These are phyloP conservation scores for Sporisorium scitamineum DNA, from an alignment of 1,284 basidiomycete genomes.

Conservation along the genomic window DNA sequence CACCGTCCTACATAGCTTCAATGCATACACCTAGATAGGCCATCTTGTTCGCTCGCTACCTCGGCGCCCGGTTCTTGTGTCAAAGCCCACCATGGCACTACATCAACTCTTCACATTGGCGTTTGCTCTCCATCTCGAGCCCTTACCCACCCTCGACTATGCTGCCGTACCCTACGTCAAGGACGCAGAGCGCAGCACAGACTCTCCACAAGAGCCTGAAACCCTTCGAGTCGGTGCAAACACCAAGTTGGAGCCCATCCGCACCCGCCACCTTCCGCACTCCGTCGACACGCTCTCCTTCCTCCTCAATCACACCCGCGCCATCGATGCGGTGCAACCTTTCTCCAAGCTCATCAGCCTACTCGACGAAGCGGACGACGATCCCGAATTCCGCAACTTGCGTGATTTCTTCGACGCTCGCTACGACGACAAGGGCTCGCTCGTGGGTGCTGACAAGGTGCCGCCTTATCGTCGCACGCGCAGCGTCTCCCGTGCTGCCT, in stretches of 20 bases:
- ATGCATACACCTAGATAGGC: background rate
- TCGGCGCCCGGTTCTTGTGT: background rate
- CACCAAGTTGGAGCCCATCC: slow-evolving; percentile 48
- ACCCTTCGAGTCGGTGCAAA: slow-evolving; percentile 46
- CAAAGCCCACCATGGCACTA: slow-evolving; percentile 28
- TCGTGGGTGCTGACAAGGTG: slow-evolving; percentile 37
- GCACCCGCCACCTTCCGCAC: slow-evolving; percentile 42
- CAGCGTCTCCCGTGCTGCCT: slow-evolving; percentile 43
- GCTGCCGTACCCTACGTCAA: slow-evolving; percentile 31
- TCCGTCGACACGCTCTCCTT: slow-evolving; percentile 50
- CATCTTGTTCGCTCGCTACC: background rate
- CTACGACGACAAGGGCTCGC: slow-evolving; percentile 24
- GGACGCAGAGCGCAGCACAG: slow-evolving; percentile 19
- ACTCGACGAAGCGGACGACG: slow-evolving; percentile 59
- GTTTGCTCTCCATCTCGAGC: slow-evolving; percentile 60
- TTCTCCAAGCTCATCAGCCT: slow-evolving; percentile 55
- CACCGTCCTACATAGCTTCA: background rate
- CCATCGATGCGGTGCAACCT: slow-evolving; percentile 44
- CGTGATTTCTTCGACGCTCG: slow-evolving; percentile 65
- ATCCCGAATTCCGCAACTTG: slow-evolving; percentile 58
- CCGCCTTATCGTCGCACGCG: slow-evolving; percentile 33
- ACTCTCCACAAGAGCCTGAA: slow-evolving; percentile 31
- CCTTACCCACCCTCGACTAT: slow-evolving; percentile 59
- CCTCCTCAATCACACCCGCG: slow-evolving; percentile 47
- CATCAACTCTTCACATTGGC: slow-evolving; percentile 63